Conservation (phyloP, 2,329 filamentous ascomycete genomes). For the Stenocarpella maydis region DNA sequence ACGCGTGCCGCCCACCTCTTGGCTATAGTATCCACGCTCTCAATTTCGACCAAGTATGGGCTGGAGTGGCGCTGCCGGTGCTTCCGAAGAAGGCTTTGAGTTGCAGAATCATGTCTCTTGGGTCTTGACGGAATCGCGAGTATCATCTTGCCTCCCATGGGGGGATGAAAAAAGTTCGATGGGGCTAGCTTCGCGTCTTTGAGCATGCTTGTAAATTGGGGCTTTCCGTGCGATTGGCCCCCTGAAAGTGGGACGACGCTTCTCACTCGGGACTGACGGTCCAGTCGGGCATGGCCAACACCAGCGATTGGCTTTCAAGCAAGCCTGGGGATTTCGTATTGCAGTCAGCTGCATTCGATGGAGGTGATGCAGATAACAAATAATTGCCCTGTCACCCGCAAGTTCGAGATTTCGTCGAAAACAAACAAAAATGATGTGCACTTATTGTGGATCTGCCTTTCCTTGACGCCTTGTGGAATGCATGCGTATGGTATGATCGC, state of each 20-base stretch:
- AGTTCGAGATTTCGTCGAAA: background rate
- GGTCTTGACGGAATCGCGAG: background rate
- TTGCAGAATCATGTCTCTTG: background rate
- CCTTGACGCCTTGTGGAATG: conserved; percentile 34
- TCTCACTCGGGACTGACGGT: background rate
- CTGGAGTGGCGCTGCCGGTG: background rate
- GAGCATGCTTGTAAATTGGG: background rate
- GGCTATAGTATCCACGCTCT: background rate
- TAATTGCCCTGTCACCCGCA: conserved; percentile 4
- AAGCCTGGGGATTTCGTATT: conserved; percentile 23
- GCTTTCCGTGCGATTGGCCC: background rate
- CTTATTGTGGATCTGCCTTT: conserved; percentile 21
- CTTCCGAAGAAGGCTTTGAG: background rate
- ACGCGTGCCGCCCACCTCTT: background rate
- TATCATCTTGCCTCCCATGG: background rate
- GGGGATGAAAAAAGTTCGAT: background rate
- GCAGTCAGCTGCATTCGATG: conserved; percentile 23
- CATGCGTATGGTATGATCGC: conserved; percentile 34
- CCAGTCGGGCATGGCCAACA: background rate
- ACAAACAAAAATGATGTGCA: conserved; percentile 17
- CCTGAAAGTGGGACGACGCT: conserved; percentile 1
- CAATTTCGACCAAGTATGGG: background rate
- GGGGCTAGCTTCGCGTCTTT: background rate
- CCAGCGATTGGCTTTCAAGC: conserved; percentile 15
- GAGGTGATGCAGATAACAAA: conserved; percentile 18